Evolutionary conservation across 1,284 basidiomycete species (phyloP), one percentile per base, ranked within the genome.

Genomic region (Leucoagaricus sp.): DNA sequence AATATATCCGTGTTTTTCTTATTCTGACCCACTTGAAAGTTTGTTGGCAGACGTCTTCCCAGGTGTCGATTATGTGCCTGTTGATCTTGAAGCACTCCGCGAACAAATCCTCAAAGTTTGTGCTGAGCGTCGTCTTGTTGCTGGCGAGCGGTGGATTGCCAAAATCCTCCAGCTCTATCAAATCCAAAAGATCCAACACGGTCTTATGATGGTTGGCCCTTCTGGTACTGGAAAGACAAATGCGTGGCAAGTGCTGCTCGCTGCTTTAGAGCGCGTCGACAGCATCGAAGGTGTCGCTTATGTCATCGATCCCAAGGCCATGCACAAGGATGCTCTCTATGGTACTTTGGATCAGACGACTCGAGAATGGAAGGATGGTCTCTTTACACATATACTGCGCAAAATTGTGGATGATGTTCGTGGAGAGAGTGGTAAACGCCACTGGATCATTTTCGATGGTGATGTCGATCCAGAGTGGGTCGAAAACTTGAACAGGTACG

Each of bases 381-480:
- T 99, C 1, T 99, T 99, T 77, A 99, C 98, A 0, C 94, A 98
- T 69, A 93, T 98, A 45, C 79, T 99, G 57, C 89, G 98, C 49
- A 98, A 97, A 74, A 99, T 99, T 61, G 93, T 98, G 56, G 97
- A 99, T 69, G 96, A 99, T 67, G 95, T 98, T 33, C 93, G 97
- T 68, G 97, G 97, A 28, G 98, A 98, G 75, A 97, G 94, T 70
- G 81, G 85, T 28, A 98, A 98, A 77, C 82, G 96, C 21, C 97
- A 99, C 70, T 99, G 97, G 97, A 99, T 99, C 67, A 93, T 99
- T 61, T 99, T 99, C 63, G 97, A 99, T 68, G 97, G 97, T 58
- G 97, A 99, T 69, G 96, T 99, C 50, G 98, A 99, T 79, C 97
- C 97, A 0, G 97, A 99, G 74, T 99, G 97, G 98, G 97, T 99